Percentiles rank a stretch among this genome's conserved stretches.
phyloP scores from a whole-genome alignment of 441 rosid species.

The Adansonia rubrostipa region DNA sequence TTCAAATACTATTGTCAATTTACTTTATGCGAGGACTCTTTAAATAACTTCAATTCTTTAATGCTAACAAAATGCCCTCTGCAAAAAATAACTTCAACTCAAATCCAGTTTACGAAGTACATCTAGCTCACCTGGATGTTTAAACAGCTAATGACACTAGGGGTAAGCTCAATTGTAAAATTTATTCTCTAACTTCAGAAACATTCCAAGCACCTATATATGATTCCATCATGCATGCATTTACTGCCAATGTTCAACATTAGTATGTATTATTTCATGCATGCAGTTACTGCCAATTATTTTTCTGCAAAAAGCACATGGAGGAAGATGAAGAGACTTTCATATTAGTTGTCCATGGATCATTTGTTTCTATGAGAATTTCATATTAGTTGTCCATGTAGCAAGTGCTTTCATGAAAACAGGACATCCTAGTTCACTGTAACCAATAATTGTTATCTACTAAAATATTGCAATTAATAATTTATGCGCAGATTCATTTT shows the following conservation, averaged over 20 bases:
- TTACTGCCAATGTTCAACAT: not conserved
- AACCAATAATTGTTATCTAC: not conserved
- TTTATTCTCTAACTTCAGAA: not conserved
- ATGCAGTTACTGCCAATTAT: not conserved
- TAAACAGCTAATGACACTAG: not conserved
- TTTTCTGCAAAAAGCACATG: not conserved
- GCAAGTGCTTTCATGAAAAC: not conserved
- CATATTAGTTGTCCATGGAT: not conserved
- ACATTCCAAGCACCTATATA: not conserved
- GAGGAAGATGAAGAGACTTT: not conserved
- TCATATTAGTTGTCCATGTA: not conserved
- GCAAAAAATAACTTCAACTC: not conserved
- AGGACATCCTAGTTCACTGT: not conserved
- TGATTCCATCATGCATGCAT: not conserved
- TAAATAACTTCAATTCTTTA: not conserved
- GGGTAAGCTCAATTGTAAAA: not conserved
- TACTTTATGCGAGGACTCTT: not conserved
- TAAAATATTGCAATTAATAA: too few relatives aligned
- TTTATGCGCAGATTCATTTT: too few relatives aligned
- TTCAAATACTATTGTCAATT: not conserved
- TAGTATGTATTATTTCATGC: not conserved
- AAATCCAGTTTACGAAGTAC: not conserved
- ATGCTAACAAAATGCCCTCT: not conserved
- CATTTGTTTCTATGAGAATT: not conserved
- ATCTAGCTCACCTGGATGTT: not conserved